phyloP scores from a whole-genome alignment of 352 stramenopile genomes.

The Globisporangium sylvaticum region DNA sequence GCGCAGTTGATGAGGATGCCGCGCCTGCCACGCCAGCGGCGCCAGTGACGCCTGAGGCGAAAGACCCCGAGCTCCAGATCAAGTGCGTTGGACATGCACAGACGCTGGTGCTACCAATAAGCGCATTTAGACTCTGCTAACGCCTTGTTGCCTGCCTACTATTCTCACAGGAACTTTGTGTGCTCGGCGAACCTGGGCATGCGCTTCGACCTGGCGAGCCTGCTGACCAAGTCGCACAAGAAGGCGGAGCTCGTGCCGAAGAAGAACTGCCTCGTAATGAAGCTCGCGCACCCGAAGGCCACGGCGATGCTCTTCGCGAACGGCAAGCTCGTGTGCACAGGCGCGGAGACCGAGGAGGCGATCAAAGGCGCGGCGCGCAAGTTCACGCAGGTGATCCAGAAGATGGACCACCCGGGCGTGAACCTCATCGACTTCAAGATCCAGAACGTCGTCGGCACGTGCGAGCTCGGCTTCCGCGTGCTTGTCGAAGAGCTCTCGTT shows the following conservation, averaged over 20 bases:
- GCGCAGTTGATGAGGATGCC: constrained; percentile 6
- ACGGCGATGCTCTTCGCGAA: constrained; percentile 85
- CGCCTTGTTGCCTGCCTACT: not conserved
- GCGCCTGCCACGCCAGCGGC: constrained; percentile 11
- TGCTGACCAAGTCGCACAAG: constrained; percentile 73
- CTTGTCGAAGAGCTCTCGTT: constrained; percentile 81
- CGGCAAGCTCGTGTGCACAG: constrained; percentile 80
- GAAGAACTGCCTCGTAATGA: constrained; percentile 87
- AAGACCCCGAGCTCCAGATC: constrained; percentile 43
- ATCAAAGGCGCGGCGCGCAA: constrained; percentile 75
- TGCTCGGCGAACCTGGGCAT: constrained; percentile 79
- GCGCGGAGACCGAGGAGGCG: constrained; percentile 61
- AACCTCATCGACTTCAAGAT: constrained; percentile 89
- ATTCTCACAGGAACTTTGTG: constrained; percentile 54
- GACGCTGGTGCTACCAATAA: too few species aligned
- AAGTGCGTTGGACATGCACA: constrained; percentile 44
- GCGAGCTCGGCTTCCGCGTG: constrained; percentile 68
- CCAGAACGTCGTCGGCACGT: constrained; percentile 78
- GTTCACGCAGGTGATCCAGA: constrained; percentile 84
- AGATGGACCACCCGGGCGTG: constrained; percentile 80
- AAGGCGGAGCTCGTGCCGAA: constrained; percentile 75
- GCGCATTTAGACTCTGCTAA: too few species aligned
- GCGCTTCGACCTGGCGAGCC: constrained; percentile 70
- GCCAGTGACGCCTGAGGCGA: constrained; percentile 4
- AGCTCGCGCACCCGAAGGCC: constrained; percentile 56